These are phyloP conservation scores for Pterocarpus santalinus DNA, from an alignment of 306 rosid species.

Conservation along the genomic window DNA sequence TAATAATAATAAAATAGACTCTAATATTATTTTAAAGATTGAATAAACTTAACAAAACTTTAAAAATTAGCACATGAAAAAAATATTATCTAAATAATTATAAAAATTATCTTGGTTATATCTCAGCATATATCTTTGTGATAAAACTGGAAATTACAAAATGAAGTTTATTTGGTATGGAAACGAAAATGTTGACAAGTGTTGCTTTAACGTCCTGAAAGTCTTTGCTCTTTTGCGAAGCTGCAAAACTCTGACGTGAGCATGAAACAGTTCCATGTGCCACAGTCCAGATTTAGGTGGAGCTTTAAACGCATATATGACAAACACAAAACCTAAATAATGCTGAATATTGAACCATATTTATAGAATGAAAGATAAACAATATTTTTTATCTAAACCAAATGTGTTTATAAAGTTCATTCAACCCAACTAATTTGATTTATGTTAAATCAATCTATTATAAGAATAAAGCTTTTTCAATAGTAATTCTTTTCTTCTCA, in stretches of 20 bases:
- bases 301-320: conserved; percentile 7
- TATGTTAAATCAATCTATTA: too few species aligned
- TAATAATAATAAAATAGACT: too few species aligned
- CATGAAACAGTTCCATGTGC: conserved; percentile 31
- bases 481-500: neutral
- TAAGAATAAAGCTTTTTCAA: too few species aligned
- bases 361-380: neutral
- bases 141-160: neutral
- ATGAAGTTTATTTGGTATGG: neutral
- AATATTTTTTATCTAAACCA: neutral
- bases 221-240: neutral
- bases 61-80: too few species aligned
- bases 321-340: conserved; percentile 20
- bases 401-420: too few species aligned
- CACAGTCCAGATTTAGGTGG: conserved; percentile 34
- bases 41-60: too few species aligned
- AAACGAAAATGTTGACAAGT: conserved; percentile 4
- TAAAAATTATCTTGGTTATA: too few species aligned
- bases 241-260: neutral
- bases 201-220: neutral
- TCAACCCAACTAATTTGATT: too few species aligned
- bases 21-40: too few species aligned
- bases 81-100: too few species aligned
- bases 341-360: neutral
- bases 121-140: neutral